A percentile compares a stretch with the other conserved stretches of the same genome.
These are phyloP conservation scores for Primulina eburnea DNA, from an alignment of 257 asterid genomes.

Conservation along the genomic window DNA sequence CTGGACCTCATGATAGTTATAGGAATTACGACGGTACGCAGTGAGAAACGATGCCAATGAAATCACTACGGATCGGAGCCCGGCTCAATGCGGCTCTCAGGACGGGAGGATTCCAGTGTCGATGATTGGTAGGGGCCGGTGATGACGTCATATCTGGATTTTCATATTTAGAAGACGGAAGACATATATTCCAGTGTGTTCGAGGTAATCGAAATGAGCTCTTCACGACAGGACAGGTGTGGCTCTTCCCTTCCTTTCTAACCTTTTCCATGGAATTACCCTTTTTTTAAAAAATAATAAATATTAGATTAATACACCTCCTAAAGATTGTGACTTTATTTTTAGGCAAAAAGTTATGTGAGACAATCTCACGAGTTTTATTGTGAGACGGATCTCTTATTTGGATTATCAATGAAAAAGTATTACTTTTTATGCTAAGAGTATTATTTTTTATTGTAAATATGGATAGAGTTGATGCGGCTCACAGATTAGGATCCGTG, in stretches of 20 bases:
- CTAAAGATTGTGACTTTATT: too few species aligned
- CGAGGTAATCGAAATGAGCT: not conserved
- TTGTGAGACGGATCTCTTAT: too few species aligned
- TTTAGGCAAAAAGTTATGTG: too few species aligned
- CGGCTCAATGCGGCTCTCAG: conserved; percentile 19
- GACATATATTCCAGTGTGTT: not conserved
- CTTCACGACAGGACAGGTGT: not conserved
- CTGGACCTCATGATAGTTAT: conserved; percentile 42
- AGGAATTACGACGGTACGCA: not conserved
- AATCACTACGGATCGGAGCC: conserved; percentile 26
- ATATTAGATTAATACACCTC: too few species aligned
- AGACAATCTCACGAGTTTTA: too few species aligned
- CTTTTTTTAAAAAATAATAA: too few species aligned
- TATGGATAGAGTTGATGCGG: too few species aligned
- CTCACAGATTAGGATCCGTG: too few species aligned
- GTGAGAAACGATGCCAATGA: conserved; percentile 4
- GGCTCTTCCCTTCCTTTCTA: not conserved
- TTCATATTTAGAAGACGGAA: not conserved
- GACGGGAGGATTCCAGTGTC: conserved; percentile 12
- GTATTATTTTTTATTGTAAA: too few species aligned
- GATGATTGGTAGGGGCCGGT: conserved; percentile 21
- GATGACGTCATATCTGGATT: conserved; percentile 27
- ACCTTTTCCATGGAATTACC: too few species aligned
- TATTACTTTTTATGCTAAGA: too few species aligned
- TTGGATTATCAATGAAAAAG: too few species aligned